phyloP scores from a whole-genome alignment of 345 rosid genomes.

The Euphorbia tirucalli region DNA sequence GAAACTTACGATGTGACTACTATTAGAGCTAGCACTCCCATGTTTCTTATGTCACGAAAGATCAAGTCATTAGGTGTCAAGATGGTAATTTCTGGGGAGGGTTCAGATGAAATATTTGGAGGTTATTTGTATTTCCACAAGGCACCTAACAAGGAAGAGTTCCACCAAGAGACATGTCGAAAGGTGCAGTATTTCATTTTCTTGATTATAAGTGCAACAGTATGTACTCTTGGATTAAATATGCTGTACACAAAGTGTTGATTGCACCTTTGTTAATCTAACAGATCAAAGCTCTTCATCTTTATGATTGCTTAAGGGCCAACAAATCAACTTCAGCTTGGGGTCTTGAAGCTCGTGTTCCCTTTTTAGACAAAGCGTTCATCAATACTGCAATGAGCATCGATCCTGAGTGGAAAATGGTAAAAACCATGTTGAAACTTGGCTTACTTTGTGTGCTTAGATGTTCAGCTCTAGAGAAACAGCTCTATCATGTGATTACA shows the following conservation, averaged over 20 bases:
- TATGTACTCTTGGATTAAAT: slow-evolving; percentile 7
- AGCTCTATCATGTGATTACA: not conserved
- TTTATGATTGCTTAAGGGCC: slow-evolving; percentile 87
- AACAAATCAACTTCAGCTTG: slow-evolving; percentile 85
- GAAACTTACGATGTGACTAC: slow-evolving; percentile 90
- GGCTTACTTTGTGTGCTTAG: not conserved
- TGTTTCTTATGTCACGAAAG: slow-evolving; percentile 92
- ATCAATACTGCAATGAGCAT: slow-evolving; percentile 66
- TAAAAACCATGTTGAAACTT: slow-evolving; percentile 24
- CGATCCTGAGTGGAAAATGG: slow-evolving; percentile 90
- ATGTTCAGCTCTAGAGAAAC: not conserved
- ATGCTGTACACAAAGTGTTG: slow-evolving; percentile 9
- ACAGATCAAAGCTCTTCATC: slow-evolving; percentile 85
- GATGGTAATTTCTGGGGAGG: slow-evolving; percentile 91
- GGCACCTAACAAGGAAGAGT: slow-evolving; percentile 77
- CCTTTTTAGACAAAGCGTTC: slow-evolving; percentile 78
- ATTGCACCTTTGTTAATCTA: slow-evolving; percentile 17
- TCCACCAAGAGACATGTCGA: slow-evolving; percentile 76
- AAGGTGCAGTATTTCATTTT: slow-evolving; percentile 43
- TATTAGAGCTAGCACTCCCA: slow-evolving; percentile 83
- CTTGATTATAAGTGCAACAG: slow-evolving; percentile 5
- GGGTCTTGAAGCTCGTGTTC: slow-evolving; percentile 94
- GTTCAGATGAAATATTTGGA: slow-evolving; percentile 88
- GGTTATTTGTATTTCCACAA: slow-evolving; percentile 83
- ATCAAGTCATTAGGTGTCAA: slow-evolving; percentile 84